Evolutionary conservation across 1,284 basidiomycete genomes (phyloP), one percentile per base, ranked within the genome.

Genomic region (Flammula alnicola): DNA sequence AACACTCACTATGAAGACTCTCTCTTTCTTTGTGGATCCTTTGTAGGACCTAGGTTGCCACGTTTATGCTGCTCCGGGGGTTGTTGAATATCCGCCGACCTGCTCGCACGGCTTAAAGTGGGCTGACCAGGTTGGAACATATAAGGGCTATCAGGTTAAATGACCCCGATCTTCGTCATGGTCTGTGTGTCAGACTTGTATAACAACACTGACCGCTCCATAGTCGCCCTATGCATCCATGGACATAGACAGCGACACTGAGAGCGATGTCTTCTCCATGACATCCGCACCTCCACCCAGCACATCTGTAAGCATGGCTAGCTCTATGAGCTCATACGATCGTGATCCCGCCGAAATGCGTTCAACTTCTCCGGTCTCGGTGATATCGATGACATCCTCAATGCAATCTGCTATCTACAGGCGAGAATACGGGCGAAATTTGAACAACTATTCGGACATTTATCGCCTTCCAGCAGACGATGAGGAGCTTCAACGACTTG

Each of bases 401-500:
- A 55, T 87, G 36, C 79, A 78, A 19, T 79, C 75, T 10, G 74
- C 78, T 31, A 76, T 80, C 1, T 85, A 81, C 65, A 78, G 75
- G 40, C 75, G 81, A 30, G 86, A 89, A 59, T 84, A 80, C 53
- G 88, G 88, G 0, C 73, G 88, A 27, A 77, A 74, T 19, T 64
- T 91, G 39, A 90, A 91, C 67, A 88, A 83, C 55, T 86, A 87
- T 54, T 90, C 88, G 1, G 85, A 91, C 39, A 77, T 90, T 3
- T 91, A 91, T 63, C 78, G 77, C 27, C 71, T 91, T 16, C 85
- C 88, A 10, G 88, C 86, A 19, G 89, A 91, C 57, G 82, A 84
- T 6, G 85, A 88, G 58, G 88, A 91, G 60, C 67, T 85, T 20
- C 74, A 81, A 22, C 78, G 88, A 46, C 75, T 90, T 26, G 76